Evolutionary conservation across 129 eudicot species (phyloP), one percentile per base, ranked within the genome.

Genomic region (Glebionis coronaria): DNA sequence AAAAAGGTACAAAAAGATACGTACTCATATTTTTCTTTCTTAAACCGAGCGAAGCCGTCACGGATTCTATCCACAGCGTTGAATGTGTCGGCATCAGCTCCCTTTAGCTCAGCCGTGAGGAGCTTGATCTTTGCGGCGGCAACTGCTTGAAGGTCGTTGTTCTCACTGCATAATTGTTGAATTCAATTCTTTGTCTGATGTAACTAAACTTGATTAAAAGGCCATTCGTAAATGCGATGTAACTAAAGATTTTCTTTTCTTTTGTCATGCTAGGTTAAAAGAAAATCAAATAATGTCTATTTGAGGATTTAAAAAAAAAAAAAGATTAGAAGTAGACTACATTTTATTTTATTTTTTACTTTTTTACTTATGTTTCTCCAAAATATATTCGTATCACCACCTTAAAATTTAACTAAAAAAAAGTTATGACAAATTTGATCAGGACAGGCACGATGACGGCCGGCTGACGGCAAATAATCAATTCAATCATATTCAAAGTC

Each of bases 1-100:
- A 25, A 18, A 8, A 21, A 25, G 7, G 42, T 56, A 56, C 63
- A 13, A 57, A 42, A 25, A n/a, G 12, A 38, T 1, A 83, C 97
- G 74, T 84, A 93, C 98, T 84, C 86, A 49, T 79, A 93, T 77
- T 86, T 93, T 67, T 88, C 95, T 44, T 76, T 82, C 84, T 88
- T 93, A 82, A 93, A 93, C 15, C 76, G 91, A 20, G 79, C 67
- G 44, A 93, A 93, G 4, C 98, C 98, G 74, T 81, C 35, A 45
- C 74, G 77, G 63, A 88, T 79, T 79, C 91, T 81, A 61, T 74
- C 75, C n/a, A 73, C 83, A 81, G 97, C 82, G 46, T 88, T 82
- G 56, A 83, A 82, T 55, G 14, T 51, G 1, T 71, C 73, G 31
- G 51, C 61, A 0, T 67, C 69, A 20, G 66, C 63, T 0, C 73